Evolutionary conservation across 306 rosid genomes (phyloP).

Genomic region (Sechiopsis laciniata): DNA sequence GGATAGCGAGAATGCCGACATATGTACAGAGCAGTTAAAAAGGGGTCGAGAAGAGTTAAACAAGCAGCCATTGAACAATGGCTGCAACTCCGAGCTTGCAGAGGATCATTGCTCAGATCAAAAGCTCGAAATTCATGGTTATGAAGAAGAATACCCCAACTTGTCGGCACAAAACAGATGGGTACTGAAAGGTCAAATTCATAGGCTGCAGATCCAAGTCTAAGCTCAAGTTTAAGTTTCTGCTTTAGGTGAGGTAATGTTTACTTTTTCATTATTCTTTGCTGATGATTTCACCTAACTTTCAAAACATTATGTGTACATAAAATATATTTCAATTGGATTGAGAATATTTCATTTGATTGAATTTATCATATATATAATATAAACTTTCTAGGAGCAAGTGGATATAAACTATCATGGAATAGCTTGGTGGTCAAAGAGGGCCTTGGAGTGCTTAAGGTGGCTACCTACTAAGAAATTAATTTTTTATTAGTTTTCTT

Average conservation of each 20-base stretch:
- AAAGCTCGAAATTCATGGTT: constrained; percentile 11
- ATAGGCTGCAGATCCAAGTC: constrained; percentile 2
- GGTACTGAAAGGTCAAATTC: neutral
- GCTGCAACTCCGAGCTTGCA: constrained; percentile 5
- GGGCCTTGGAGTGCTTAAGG: no score
- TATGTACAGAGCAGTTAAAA: neutral
- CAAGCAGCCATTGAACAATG: neutral
- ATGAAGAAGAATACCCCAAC: neutral
- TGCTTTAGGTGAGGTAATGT: neutral
- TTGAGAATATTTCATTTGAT: neutral
- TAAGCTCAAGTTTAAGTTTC: neutral
- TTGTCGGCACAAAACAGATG: neutral
- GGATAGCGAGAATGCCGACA: neutral
- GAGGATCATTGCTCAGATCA: neutral
- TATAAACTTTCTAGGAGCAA: neutral
- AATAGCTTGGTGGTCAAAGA: no score
- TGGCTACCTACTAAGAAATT: no score
- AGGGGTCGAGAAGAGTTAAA: neutral
- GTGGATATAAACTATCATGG: no score
- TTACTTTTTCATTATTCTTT: neutral
- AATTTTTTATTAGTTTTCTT: no score
- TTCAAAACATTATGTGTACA: neutral
- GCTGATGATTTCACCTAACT: neutral
- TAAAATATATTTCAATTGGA: neutral
- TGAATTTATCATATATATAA: neutral